Evolutionary conservation across 192 early-diverging fungal genomes (phyloP), one percentile per base, ranked within the genome.

Genomic region (Phycomyces nitens): DNA sequence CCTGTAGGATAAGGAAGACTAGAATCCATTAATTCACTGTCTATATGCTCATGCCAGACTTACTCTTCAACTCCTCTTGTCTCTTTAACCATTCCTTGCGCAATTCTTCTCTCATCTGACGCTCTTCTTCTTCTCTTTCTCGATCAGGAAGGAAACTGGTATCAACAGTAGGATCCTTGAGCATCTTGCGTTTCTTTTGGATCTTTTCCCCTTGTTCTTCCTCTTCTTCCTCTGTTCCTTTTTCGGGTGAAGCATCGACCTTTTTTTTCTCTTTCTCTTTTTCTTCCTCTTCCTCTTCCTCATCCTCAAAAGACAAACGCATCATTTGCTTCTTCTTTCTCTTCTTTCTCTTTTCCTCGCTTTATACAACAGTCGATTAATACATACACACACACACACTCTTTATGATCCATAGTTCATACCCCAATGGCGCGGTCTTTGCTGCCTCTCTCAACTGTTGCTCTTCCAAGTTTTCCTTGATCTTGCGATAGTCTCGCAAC

Each of bases 81-180:
- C 87, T 84, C 52, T 58, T 69, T 8, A 95, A 66, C 95, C 95
- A 98, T 54, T 94, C 79, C 38, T 89, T 76, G 39, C 91, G 75
- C 55, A 98, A 64, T 47, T 86, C 73, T 56, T 96, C 92, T 9
- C 94, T 82, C 40, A 84, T 73, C 27, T 61, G 66, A 3, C 83
- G 80, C 57, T 98, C 95, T 18, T 71, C 63, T 53, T 86, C 90
- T 60, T 96, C 94, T 47, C 94, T 85, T 55, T 94, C 91, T 20
- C 86, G 78, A 73, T 98, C 95, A 7, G 93, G 94, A 53, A 98
- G 73, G 70, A 96, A 96, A 51, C 88, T 91, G 1, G 95, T 98
- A 58, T 98, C 93, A 56, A 96, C 92, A 18, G 72, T 69, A 0
- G 95, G 95, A 76, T 98, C 89, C 69, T 96, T 98, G 44, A 82